Conservation (phyloP, 2,329 filamentous ascomycete genomes). For the Fusarium xylarioides region DNA sequence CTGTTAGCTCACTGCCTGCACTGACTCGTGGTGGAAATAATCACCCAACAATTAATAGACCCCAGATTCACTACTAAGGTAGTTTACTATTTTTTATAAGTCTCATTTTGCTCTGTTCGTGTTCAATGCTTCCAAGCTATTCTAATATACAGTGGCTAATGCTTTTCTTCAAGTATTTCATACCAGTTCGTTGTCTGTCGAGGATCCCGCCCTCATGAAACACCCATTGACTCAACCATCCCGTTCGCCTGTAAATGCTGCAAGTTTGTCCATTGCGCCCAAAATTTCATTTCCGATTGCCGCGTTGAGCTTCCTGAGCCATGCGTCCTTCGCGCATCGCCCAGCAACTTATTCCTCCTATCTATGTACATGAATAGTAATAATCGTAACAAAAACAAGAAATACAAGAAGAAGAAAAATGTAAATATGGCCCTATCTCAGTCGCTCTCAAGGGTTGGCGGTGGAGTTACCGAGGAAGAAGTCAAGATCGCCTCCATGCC, state of each 20-base stretch:
- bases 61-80: neutral
- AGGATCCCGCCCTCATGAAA: conserved; percentile 29
- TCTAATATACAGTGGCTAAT: conserved; percentile 26
- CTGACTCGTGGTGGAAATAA: neutral
- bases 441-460: conserved; percentile 12
- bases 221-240: conserved; percentile 8
- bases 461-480: conserved; percentile 68
- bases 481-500: conserved; percentile 78
- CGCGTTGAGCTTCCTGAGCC: neutral
- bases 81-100: neutral
- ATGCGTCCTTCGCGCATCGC: conserved; percentile 2
- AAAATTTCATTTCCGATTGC: neutral
- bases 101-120: conserved; percentile 1
- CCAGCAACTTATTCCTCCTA: neutral
- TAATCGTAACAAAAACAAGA: neutral
- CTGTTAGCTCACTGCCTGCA: neutral
- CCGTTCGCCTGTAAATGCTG: conserved; percentile 35
- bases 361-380: neutral
- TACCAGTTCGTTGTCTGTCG: conserved; percentile 16
- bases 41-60: neutral
- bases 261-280: conserved; percentile 20
- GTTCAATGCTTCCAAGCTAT: neutral
- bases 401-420: neutral
- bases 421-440: neutral
- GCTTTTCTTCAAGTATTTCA: conserved; percentile 19